These are phyloP conservation scores for Salix udensis DNA, from an alignment of 345 rosid genomes.

Conservation along the genomic window DNA sequence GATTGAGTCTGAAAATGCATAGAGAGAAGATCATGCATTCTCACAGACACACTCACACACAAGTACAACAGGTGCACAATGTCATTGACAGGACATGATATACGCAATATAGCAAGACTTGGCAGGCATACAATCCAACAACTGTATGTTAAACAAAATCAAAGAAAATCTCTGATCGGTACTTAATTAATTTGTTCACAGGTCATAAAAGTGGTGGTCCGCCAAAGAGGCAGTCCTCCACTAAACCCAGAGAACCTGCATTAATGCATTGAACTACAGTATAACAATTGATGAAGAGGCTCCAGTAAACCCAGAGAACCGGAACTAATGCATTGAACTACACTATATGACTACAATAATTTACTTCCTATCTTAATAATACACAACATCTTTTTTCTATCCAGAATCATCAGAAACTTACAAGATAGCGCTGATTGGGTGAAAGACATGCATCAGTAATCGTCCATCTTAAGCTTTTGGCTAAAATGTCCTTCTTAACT, in stretches of 20 bases:
- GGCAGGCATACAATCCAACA: not conserved
- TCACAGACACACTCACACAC: not conserved
- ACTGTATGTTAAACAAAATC: not conserved
- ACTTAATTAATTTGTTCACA: too few species aligned
- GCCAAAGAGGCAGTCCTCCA: not conserved
- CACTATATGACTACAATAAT: too few species aligned
- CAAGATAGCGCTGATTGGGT: conserved; percentile 57
- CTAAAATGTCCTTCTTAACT: conserved; percentile 50
- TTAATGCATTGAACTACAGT: not conserved
- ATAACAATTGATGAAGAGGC: too few species aligned
- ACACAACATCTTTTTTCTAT: not conserved
- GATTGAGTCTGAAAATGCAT: not conserved
- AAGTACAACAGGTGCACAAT: not conserved
- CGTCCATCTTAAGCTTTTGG: conserved; percentile 57
- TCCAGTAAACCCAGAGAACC: not conserved
- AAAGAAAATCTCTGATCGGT: not conserved
- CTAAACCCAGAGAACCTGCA: not conserved
- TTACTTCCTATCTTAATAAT: not conserved
- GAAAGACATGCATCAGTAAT: conserved; percentile 64
- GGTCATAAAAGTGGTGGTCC: not conserved
- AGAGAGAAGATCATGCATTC: not conserved
- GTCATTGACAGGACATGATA: not conserved
- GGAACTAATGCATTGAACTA: not conserved
- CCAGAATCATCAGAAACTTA: conserved; percentile 22
- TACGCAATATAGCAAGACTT: not conserved